Evolutionary conservation across 352 stramenopile species (phyloP), one percentile per base, ranked within the genome.

Genomic region (Thraustotheca clavata): DNA sequence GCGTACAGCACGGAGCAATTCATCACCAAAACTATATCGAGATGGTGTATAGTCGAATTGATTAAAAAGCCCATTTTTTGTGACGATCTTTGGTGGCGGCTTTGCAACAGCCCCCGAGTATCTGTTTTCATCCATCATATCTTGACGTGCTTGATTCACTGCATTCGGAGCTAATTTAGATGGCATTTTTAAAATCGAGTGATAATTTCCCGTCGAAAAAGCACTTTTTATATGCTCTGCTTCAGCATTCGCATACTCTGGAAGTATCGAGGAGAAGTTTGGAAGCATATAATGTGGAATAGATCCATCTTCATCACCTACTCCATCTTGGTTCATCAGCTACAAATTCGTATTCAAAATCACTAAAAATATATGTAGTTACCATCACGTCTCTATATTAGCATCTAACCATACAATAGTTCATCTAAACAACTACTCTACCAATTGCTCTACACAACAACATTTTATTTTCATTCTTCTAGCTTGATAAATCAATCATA

Each of bases 91-190:
- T 50, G 48, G 48, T 26, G 57, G 39, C 3, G 36, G 46, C 27
- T 41, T 47, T 5, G 40, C 7, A 18, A 22, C 16, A 2, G 31
- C 60, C 11, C 24, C 40, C 22, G 49, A 62, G 20, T 69, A 49
- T 12, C 81, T 77, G 49, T 92, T 92, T 55, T 83, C 76, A 49
- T 92, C 82, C 78, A 92, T 89, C 59, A 79, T 74, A 67, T 88
- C 79, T 32, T 87, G 82, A 7, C 80, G 75, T 47, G 78, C 74
- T 39, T 83, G 75, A 40, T 78, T 89, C 31, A 90, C 76, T 18
- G 79, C 67, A 32, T 86, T 87, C 20, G 78, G 75, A 7, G 62
- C 66, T 11, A 92, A 62, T 24, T 70, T 69, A 7, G 63, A 43
- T 1, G 83, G 81, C 35, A 92, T 79, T 61, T 80, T 87, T 20